Evolutionary conservation across 768 basidiomycete species (phyloP).

Genomic region (Agaricus blazei): DNA sequence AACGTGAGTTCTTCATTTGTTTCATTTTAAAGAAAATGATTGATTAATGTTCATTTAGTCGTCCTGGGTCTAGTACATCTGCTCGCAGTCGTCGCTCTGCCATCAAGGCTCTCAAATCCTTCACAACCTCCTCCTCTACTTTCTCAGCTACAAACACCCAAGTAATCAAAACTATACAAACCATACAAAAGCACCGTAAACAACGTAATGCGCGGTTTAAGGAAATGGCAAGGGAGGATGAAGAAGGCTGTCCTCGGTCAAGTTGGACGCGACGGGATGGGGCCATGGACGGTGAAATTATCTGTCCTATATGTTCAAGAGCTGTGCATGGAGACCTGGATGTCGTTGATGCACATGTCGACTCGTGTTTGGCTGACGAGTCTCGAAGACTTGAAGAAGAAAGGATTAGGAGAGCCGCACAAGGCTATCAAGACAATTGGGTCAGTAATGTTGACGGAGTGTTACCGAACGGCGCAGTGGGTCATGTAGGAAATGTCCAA

Average conservation of each 20-base stretch:
- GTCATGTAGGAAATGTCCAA: slow-evolving; percentile 45
- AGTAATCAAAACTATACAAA: slow-evolving; percentile 50
- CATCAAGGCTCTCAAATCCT: slow-evolving; percentile 34
- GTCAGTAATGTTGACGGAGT: slow-evolving; percentile 23
- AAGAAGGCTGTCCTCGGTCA: slow-evolving; percentile 31
- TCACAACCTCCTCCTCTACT: slow-evolving; percentile 14
- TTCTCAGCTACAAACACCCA: slow-evolving; percentile 22
- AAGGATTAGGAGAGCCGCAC: slow-evolving; percentile 28
- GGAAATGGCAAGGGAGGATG: slow-evolving; percentile 61
- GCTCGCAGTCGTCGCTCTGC: slow-evolving; percentile 34
- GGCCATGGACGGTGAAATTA: slow-evolving; percentile 30
- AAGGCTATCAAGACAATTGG: slow-evolving; percentile 18
- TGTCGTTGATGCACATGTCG: slow-evolving; percentile 76
- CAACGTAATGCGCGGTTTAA: slow-evolving; percentile 62
- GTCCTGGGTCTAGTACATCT: slow-evolving; percentile 24
- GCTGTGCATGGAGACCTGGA: slow-evolving; percentile 62
- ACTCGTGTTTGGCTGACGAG: slow-evolving; percentile 67
- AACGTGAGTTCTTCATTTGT: slow-evolving; percentile 35
- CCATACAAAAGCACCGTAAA: slow-evolving; percentile 67
- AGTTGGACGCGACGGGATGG: slow-evolving; percentile 24
- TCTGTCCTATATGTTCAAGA: slow-evolving; percentile 69
- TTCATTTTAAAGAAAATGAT: neutral
- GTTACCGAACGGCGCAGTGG: slow-evolving; percentile 21
- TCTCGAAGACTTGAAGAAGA: slow-evolving; percentile 37
- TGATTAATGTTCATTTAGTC: slow-evolving; percentile 5